Conservation (phyloP, 768 basidiomycete species). For the Podaxis carcinomalis region DNA sequence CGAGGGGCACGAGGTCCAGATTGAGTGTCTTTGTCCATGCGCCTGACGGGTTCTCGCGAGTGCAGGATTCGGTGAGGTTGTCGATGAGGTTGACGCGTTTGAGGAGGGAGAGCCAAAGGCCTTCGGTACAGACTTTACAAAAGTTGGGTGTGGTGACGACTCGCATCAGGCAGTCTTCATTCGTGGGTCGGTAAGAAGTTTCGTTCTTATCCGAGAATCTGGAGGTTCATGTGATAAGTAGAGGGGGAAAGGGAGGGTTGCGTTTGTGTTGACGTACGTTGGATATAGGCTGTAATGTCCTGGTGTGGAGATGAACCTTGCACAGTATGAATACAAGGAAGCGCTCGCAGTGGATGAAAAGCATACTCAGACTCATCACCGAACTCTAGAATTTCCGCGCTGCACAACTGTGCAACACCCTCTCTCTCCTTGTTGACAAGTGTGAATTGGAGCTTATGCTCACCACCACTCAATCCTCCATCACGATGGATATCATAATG, state of each 20-base stretch:
- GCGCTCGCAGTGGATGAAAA: background rate
- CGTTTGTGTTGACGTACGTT: conserved; percentile 46
- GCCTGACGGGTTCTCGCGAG: background rate
- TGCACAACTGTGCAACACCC: conserved; percentile 71
- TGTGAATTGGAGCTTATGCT: conserved; percentile 56
- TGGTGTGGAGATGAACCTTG: conserved; percentile 53
- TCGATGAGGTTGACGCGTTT: conserved; percentile 61
- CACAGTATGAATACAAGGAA: background rate
- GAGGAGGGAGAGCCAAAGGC: conserved; percentile 67
- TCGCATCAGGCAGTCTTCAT: conserved; percentile 82
- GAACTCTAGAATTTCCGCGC: conserved; percentile 69
- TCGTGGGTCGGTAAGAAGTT: conserved; percentile 77
- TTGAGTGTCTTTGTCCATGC: conserved; percentile 31
- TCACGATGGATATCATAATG: conserved; percentile 59
- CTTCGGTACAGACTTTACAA: conserved; percentile 71
- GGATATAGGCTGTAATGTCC: conserved; percentile 69
- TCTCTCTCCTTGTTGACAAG: conserved; percentile 43
- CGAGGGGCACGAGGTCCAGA: conserved; percentile 57
- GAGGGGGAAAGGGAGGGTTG: background rate
- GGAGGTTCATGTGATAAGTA: background rate
- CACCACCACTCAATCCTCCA: conserved; percentile 38
- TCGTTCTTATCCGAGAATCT: conserved; percentile 63
- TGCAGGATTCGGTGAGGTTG: conserved; percentile 36
- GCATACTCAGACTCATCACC: conserved; percentile 55
- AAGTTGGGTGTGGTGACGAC: conserved; percentile 64